Conservation (phyloP, 495 filamentous ascomycete species). For the Xylaria grammica region DNA sequence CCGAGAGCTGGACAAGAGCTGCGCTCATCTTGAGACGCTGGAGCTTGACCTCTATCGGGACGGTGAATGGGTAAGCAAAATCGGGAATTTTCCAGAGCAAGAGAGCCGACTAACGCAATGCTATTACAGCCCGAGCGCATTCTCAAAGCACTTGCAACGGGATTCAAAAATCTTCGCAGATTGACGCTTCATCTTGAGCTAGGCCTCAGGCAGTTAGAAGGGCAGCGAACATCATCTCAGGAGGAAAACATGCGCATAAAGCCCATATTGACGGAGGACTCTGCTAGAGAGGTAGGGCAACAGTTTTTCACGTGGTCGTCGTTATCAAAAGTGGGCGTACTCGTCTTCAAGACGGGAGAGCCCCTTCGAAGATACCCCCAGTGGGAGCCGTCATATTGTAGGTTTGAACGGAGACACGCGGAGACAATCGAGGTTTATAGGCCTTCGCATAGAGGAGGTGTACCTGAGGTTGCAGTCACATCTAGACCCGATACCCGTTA, state of each 20-base stretch:
- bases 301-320: constrained; percentile 9
- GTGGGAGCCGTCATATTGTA: constrained; percentile 1
- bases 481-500: neutral
- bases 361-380: constrained; percentile 14
- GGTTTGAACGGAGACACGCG: neutral
- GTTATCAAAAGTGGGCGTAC: neutral
- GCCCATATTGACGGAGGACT: constrained; percentile 6
- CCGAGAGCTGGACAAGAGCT: constrained; percentile 2
- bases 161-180: constrained; percentile 10
- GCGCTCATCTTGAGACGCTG: constrained; percentile 17
- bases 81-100: too few relatives aligned
- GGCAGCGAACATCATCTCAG: neutral
- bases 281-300: neutral
- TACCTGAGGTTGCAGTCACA: neutral
- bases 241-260: neutral
- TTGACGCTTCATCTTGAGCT: constrained; percentile 19
- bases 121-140: neutral
- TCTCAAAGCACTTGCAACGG: constrained; percentile 5
- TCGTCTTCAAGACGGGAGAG: constrained; percentile 13
- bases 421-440: neutral
- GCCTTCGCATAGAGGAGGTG: neutral
- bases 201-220: neutral
- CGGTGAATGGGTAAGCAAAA: constrained; percentile 16
- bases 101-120: neutral
- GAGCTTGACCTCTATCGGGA: constrained; percentile 16